Base-by-base conservation (phyloP, 345 rosid genomes). In the Salix suchowensis region DNA sequence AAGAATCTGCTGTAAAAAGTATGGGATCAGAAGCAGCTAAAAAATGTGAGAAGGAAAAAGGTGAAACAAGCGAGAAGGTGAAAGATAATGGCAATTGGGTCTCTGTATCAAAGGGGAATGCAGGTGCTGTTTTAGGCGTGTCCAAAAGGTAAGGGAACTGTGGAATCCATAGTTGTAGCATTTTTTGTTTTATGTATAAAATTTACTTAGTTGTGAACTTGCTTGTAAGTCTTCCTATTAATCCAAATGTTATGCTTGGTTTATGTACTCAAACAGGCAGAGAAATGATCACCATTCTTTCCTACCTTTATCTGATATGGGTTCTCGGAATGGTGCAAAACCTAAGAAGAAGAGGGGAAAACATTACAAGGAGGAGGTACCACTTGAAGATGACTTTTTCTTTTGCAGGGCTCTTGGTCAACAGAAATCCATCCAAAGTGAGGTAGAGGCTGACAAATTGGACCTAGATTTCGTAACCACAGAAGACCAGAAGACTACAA, bases 81-180 rank as follows among this genome's bases (percentile, higher is more conserved):
- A 61, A 82, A 72, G 77, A 68, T 62, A 65, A 55, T 9, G 65
- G 62, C 61, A 62, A 62, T 10, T 46, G 44, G 58, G 26, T 60
- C 23, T 2, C 55, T 36, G 30, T 34, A 9, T 30, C 37, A 66
- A 84, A 78, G 50, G 42, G 10, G 44, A 65, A 24, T 21, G 67
- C 54, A 4, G 66, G 70, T 66, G 73, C 65, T 46, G 34, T 46
- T 60, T 16, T 23, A 23, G 74, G 14, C 75, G 74, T 70, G 60
- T 66, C 70, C 16, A 73, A 76, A 62, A 82, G 82, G 90, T 84
- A 70, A 79, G 74, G 39, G 55, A 1, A 7, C 55, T 23, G 12
- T 26, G 52, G 52, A 42, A 50, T 14, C 4, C 50, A 7, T 34
- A 18, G 21, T 44, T 36, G 50, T 40, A 21, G 28, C 23, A 19